Percentiles rank a stretch among this genome's conserved stretches.
phyloP scores from a whole-genome alignment of 345 rosid species.

The Lepidium africanum region DNA sequence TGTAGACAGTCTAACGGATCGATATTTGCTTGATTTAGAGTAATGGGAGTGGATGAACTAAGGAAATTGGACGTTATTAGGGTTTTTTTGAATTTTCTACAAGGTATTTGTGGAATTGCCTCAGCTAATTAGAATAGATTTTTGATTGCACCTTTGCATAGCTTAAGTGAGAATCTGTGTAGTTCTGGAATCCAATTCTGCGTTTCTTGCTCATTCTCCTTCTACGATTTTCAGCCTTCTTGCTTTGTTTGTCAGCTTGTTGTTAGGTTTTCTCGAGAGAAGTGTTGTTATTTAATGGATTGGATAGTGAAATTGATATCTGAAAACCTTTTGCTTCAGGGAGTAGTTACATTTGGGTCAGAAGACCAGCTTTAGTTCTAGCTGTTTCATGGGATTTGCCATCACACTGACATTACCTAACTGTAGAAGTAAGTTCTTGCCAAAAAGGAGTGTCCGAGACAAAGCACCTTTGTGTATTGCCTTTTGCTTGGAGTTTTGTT shows the following conservation, averaged over 20 bases:
- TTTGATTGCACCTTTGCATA: not conserved
- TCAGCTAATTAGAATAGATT: not conserved
- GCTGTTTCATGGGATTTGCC: slow-evolving; percentile 35
- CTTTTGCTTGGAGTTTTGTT: slow-evolving; percentile 32
- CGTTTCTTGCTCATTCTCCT: not conserved
- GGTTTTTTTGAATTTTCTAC: not conserved
- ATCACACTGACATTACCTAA: slow-evolving; percentile 24
- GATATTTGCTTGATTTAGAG: not conserved
- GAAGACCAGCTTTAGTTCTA: slow-evolving; percentile 19
- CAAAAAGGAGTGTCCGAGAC: slow-evolving; percentile 25
- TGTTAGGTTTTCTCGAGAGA: not conserved
- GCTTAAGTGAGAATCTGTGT: not conserved
- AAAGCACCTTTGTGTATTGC: slow-evolving; percentile 24
- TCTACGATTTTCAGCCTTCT: not conserved
- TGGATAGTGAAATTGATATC: slow-evolving; percentile 4
- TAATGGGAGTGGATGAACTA: slow-evolving; percentile 9
- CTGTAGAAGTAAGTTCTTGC: slow-evolving; percentile 17
- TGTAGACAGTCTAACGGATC: not conserved
- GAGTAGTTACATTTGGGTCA: slow-evolving; percentile 18
- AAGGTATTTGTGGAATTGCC: slow-evolving; percentile 16
- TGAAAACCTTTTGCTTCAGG: slow-evolving; percentile 12
- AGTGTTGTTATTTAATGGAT: not conserved
- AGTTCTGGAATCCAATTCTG: not conserved
- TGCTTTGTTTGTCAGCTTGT: not conserved
- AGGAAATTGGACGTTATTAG: not conserved